Base-by-base conservation (phyloP, 2,329 filamentous ascomycete genomes). In the Sporothrix phasma region DNA sequence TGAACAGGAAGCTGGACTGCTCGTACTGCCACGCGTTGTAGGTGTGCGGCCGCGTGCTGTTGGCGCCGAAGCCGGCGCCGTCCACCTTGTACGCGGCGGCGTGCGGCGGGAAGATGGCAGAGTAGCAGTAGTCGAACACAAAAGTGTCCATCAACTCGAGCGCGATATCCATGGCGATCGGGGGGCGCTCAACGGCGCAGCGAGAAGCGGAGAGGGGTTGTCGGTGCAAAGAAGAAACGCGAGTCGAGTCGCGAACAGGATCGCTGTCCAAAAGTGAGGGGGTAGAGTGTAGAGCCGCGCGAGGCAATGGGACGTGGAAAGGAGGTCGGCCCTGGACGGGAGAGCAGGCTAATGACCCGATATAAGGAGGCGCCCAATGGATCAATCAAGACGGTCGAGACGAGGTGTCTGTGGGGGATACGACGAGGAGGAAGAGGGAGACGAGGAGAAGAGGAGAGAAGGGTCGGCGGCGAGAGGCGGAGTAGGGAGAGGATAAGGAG, bases 101-200 rank as follows among this genome's bases (percentile, higher is more conserved):
- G 34, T 76, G 79, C 53, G 79, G 78, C 7, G 92, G 92, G n/a
- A 89, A 78, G 5, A 88, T 69, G 41, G 78, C 80, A 59, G 92
- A 87, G 74, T 95, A 97, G 65, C 89, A 70, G 69, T 87, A 84
- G 77, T 97, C 93, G 75, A 88, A 88, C 68, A 92, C 71, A 72
- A 88, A 90, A 70, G 87, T 90, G 77, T 97, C 93, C 76, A 85
- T 83, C 66, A 92, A 71, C 77, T 97, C 92, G 69, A 97, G 88
- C 53, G 94, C 85, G 77, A 97, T 85, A 81, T 97, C 93, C 93
- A 97, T 97, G 64, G 60, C 45, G 62, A 64, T 13, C 26, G 43
- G 10, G 58, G 45, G 26, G 54, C 43, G 46, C 34, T 53, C 45
- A 29, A 47, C n/a, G 15, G 43, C 45, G 47, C 62, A 26, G 31